Evolutionary conservation across 1,284 basidiomycete genomes (phyloP), one percentile per base, ranked within the genome.

Genomic region (Cryptococcus neoformans): DNA sequence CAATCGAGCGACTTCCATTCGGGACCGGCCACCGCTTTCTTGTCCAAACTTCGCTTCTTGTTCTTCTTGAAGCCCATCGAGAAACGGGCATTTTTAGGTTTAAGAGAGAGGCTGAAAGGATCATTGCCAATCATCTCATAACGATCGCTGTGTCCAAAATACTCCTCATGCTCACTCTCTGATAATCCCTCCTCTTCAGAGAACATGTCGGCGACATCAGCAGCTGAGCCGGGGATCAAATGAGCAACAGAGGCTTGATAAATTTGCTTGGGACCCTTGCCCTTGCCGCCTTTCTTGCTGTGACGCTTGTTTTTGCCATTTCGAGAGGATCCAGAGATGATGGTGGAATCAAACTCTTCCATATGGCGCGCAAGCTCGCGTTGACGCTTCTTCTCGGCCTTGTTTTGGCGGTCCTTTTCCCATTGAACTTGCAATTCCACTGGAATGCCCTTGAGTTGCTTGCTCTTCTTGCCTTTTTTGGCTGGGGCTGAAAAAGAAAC

Each of bases 381-480:
- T 41, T 83, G 80, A 4, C 80, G 81, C 73, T 91, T 94, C 70
- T 81, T 78, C 57, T 85, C 85, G 0, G 90, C 90, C 75, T 95
- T 96, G 77, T 86, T 88, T 53, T 80, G 78, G 1, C 90, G 87
- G 69, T 95, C 92, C 52, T 83, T 83, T 58, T 85, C 83, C 91
- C 91, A 95, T 62, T 87, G 87, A 0, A 78, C 83, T 58, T 82
- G 82, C 1, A 96, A 81, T 8, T 87, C 82, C 1, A 79, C 72
- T 0, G 88, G 84, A 50, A 92, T 75, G 12, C 77, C 64, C 59
- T 82, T 81, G 42, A 87, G 87, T 59, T 80, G 82, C 58, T 73
- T 73, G 56, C 58, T 62, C 57, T 66, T 70, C 61, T 70, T 69
- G 14, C 53, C 57, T 66, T 70, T 61, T 70, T 68, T 12, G 53